Evolutionary conservation across 1,139 yeast genomes (phyloP).

Genomic region (Arxiozyma bovina): DNA sequence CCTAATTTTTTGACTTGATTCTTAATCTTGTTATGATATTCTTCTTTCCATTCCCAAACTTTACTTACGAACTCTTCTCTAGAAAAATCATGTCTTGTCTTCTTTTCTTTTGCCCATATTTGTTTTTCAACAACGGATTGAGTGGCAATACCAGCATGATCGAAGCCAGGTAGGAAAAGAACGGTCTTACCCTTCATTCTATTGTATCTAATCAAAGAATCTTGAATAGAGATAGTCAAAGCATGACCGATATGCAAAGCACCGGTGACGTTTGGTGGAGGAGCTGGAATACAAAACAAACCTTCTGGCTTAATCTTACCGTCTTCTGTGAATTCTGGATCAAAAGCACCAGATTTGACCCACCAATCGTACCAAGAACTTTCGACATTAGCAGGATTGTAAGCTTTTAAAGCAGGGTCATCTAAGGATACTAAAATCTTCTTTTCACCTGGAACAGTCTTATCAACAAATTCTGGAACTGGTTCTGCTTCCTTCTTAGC

Average conservation of each 20-base stretch:
- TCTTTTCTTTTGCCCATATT: constrained; percentile 78
- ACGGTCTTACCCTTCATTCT: constrained; percentile 97
- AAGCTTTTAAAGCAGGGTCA: constrained; percentile 89
- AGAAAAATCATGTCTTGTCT: constrained; percentile 91
- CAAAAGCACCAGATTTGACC: constrained; percentile 78
- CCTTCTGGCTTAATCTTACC: constrained; percentile 81
- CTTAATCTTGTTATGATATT: constrained; percentile 79
- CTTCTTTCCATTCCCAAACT: constrained; percentile 99
- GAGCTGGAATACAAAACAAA: constrained; percentile 83
- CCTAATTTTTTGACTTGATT: constrained; percentile 79
- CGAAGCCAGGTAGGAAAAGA: constrained; percentile 90
- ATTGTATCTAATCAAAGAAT: constrained; percentile 82
- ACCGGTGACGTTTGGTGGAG: constrained; percentile 99
- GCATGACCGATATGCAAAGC: constrained; percentile 99
- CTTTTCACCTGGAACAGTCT: constrained; percentile 83
- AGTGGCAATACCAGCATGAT: constrained; percentile 98
- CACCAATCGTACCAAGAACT: constrained; percentile 99
- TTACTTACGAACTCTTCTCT: constrained; percentile 80
- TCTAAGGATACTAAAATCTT: constrained; percentile 76
- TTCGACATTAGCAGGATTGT: constrained; percentile 87
- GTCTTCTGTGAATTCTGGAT: constrained; percentile 71
- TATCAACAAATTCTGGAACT: constrained; percentile 73
- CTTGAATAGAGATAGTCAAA: constrained; percentile 89
- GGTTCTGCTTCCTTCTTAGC: constrained; percentile 64
- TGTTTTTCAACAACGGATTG: constrained; percentile 98